Evolutionary conservation across 139 green algal species (phyloP), one percentile per base, ranked within the genome.

Genomic region (Picochlorum sp.): DNA sequence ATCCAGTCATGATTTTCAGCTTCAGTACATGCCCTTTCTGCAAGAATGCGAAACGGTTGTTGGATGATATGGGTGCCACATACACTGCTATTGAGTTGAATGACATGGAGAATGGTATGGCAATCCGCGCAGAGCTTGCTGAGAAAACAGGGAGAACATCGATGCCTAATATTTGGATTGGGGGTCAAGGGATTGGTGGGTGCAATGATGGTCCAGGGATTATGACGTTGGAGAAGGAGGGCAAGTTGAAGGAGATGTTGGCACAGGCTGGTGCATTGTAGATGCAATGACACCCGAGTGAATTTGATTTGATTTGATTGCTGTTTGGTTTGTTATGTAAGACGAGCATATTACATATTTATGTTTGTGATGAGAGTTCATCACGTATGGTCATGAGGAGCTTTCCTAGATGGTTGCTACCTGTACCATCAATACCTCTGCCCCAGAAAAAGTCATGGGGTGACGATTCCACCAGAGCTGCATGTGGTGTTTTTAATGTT

Each of bases 361-460:
- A 41, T 14, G 9, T 41, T 41, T 13, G 8, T 41, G 34, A 41
- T 20, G 13, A 20, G 45, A 89, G 70, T 63, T 91, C 85, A 9
- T 77, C 62, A 2, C 90, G 54, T n/a, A 97, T 54, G 38, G 76
- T 34, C 85, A 95, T 92, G 37, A 98, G 80, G 68, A 96, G 63
- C 69, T 65, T 64, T 3, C 93, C 93, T 30, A 98, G 81, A 26
- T 87, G 73, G 73, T 98, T 98, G 23, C 62, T 15, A 1, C 92
- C 92, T 5, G 37, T 78, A 8, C 86, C 82, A 61, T 95, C 84
- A 37, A 87, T 72, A 18, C 93, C 93, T 15, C 71, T 59, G 1
- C 92, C 93, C 93, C 93, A 98, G 62, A 91, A 95, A 45, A 73
- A 85, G 65, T 97, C 90, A 51, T 90, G 70, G 2, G 90, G 87